A percentile compares a stretch with the other conserved stretches of the same genome.
Evolutionary conservation across 106 monocot genomes (phyloP).

Genomic region (Apostasia shenzhenica): DNA sequence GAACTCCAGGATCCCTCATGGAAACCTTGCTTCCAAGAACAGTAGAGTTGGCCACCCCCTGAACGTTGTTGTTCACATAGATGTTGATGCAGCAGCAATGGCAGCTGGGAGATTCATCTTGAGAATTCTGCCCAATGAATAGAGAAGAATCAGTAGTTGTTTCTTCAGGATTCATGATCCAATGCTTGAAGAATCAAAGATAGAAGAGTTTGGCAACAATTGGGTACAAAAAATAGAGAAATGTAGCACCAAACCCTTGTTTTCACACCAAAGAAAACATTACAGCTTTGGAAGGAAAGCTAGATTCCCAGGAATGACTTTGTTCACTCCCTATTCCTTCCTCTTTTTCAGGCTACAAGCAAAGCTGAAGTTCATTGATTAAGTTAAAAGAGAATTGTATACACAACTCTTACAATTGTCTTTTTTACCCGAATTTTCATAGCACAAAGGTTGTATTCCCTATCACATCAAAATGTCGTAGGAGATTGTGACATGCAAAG

Average conservation of each 20-base stretch:
- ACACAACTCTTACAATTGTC: too few species aligned
- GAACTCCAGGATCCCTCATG: conserved; percentile 53
- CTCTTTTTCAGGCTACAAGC: background rate
- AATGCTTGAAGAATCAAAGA: background rate
- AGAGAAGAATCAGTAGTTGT: conserved; percentile 26
- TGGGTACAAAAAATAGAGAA: background rate
- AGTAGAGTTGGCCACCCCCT: conserved; percentile 62
- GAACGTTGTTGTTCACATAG: conserved; percentile 75
- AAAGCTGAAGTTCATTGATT: conserved; percentile 1
- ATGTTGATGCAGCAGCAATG: conserved; percentile 40
- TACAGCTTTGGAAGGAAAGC: background rate
- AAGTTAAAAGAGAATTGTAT: too few species aligned
- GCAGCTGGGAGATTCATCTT: background rate
- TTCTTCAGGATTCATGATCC: conserved; percentile 6
- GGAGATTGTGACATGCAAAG: too few species aligned
- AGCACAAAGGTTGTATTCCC: too few species aligned
- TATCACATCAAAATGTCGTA: too few species aligned
- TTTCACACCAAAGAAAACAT: background rate
- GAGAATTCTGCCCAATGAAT: conserved; percentile 6
- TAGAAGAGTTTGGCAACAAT: background rate
- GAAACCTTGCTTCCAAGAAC: conserved; percentile 45
- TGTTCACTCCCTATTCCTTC: background rate
- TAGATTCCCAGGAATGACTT: conserved; percentile 1
- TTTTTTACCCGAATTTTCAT: too few species aligned
- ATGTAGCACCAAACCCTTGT: background rate